Evolutionary conservation across 805 yeast species (phyloP), one percentile per base, ranked within the genome.

Genomic region (Middelhovenomyces tepae): DNA sequence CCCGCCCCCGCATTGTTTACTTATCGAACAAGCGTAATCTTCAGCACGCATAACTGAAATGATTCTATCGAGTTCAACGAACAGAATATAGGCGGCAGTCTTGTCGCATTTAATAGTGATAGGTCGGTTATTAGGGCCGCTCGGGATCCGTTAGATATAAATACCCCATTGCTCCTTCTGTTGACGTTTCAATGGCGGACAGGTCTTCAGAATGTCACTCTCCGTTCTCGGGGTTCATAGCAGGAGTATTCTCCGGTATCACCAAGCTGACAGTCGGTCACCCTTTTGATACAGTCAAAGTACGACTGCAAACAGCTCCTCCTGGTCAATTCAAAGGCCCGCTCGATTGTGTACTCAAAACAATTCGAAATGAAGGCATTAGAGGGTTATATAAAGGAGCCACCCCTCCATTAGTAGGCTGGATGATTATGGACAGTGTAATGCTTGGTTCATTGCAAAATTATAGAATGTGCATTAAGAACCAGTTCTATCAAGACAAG

Each of bases 361-460:
- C 95, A 0, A 50, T 80, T 16, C 63, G 61, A 40, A 71, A 75
- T 17, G 95, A 86, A 53, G 95, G 95, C 3, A 42, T 78, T 4
- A 57, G 67, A 22, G 96, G 94, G 1, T 71, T 86, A 35, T 86
- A 84, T 53, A 75, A 85, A 45, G 96, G 96, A 0, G 84, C 86
- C 44, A 83, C 94, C 0, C 95, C 96, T 4, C 95, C 95, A 1
- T 64, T 86, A 43, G 73, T 83, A 14, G 96, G 95, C 1, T 86
- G 95, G 95, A 84, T 86, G 45, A 57, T 81, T 41, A 86, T 86
- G 95, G 96, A 86, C 52, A 75, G 87, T 3, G 84, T 84, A 17
- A 81, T 86, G 84, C 64, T 86, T 41, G 95, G 95, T 1, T 78
- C 91, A 4, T 60, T 85, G 35, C 91, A 83, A 46, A 71, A 79